A percentile compares a stretch with the other conserved stretches of the same genome.
Evolutionary conservation across 2,329 filamentous ascomycete species (phyloP).

Genomic region (Colletotrichum neosansevieriae): DNA sequence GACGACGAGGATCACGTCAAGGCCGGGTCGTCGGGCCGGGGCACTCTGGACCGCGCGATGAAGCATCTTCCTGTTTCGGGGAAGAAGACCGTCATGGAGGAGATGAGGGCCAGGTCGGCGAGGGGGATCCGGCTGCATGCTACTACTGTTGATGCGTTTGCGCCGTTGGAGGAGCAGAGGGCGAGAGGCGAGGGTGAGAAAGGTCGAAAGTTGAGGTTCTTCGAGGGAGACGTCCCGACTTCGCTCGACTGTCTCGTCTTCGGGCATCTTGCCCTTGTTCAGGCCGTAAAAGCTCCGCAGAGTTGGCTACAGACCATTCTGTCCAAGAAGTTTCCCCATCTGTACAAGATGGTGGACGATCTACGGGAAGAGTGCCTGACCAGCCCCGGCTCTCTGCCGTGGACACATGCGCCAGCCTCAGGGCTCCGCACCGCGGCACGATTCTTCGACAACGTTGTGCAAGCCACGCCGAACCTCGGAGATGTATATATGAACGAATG

Average conservation of each 20-base stretch:
- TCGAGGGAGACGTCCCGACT: constrained; percentile 56
- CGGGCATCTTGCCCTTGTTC: constrained; percentile 83
- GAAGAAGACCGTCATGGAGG: constrained; percentile 69
- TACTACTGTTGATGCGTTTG: constrained; percentile 77
- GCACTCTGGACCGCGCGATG: constrained; percentile 44
- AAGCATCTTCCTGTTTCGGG: constrained; percentile 47
- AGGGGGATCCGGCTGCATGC: constrained; percentile 82
- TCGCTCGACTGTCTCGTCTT: constrained; percentile 83
- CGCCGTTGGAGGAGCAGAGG: constrained; percentile 73
- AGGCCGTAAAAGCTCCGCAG: constrained; percentile 61
- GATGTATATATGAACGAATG: constrained; percentile 52
- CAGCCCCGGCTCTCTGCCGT: constrained; percentile 45
- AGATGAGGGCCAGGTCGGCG: constrained; percentile 77
- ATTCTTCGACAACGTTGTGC: constrained; percentile 51
- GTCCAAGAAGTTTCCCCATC: constrained; percentile 43
- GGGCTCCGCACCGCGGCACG: constrained; percentile 46
- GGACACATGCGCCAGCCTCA: constrained; percentile 41
- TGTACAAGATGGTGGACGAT: constrained; percentile 48
- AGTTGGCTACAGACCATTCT: constrained; percentile 54
- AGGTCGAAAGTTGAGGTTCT: constrained; percentile 45
- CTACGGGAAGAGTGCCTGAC: constrained; percentile 45
- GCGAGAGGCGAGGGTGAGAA: constrained; percentile 45
- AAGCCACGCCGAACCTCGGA: constrained; percentile 52
- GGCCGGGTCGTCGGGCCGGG: constrained; percentile 39
- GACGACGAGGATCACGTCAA: constrained; percentile 52